phyloP scores from a whole-genome alignment of 2,329 filamentous ascomycete species.

The Monosporascus sp. region DNA sequence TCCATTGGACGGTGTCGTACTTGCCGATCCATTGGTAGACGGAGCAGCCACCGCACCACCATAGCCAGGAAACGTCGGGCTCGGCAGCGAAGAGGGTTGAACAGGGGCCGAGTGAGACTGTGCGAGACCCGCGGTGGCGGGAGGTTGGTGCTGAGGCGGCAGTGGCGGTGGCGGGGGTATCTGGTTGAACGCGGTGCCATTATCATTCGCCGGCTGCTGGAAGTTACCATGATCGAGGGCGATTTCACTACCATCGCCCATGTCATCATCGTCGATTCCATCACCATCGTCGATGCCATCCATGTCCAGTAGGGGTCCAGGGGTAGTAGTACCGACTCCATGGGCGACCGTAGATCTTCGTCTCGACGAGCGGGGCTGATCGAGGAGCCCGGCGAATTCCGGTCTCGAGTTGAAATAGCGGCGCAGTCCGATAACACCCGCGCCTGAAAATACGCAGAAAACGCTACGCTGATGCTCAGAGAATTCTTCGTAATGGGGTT shows the following conservation, averaged over 20 bases:
- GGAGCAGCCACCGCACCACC: not conserved
- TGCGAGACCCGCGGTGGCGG: not conserved
- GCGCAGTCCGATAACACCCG: constrained; percentile 72
- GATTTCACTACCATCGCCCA: constrained; percentile 29
- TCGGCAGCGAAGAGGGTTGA: not conserved
- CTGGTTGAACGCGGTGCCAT: constrained; percentile 8
- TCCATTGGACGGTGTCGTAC: not conserved
- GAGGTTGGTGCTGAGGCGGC: constrained; percentile 7
- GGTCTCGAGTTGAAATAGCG: constrained; percentile 64
- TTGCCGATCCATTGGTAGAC: not conserved
- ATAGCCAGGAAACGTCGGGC: constrained; percentile 1
- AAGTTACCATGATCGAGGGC: constrained; percentile 19
- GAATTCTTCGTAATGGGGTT: constrained; percentile 60
- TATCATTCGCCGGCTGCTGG: constrained; percentile 10
- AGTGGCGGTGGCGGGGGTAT: constrained; percentile 19
- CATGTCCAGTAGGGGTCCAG: constrained; percentile 11
- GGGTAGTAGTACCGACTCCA: constrained; percentile 6
- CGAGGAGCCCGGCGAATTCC: constrained; percentile 37
- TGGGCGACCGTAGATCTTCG: constrained; percentile 8
- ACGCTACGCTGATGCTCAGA: constrained; percentile 92
- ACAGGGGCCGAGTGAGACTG: not conserved
- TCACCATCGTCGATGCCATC: constrained; percentile 26
- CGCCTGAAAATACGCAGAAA: constrained; percentile 95
- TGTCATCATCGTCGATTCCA: constrained; percentile 28
- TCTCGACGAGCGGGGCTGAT: constrained; percentile 8